Conservation (phyloP, 805 yeast species). For the Ogataea saltuana region DNA sequence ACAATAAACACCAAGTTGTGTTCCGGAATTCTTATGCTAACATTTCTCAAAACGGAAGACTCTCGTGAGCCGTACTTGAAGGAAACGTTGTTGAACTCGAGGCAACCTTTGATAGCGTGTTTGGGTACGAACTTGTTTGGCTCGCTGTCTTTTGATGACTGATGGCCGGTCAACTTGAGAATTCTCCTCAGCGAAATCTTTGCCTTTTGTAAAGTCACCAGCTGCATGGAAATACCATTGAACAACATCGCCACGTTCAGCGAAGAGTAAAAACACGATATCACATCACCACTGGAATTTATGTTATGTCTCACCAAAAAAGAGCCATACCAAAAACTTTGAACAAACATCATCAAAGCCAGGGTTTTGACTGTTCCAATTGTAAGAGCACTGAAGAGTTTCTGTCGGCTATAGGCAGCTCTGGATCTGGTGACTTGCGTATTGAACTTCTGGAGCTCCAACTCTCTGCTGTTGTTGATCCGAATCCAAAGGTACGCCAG, state of each 20-base stretch:
- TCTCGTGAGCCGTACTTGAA: constrained; percentile 67
- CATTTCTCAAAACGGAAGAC: constrained; percentile 46
- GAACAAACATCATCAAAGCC: constrained; percentile 76
- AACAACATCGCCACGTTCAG: constrained; percentile 66
- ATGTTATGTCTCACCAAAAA: constrained; percentile 55
- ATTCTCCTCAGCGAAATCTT: constrained; percentile 63
- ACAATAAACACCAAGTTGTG: constrained; percentile 61
- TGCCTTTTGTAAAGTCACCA: constrained; percentile 69
- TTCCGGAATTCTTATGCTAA: constrained; percentile 47
- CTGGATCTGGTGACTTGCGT: constrained; percentile 35
- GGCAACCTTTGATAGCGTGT: constrained; percentile 43
- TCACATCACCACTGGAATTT: constrained; percentile 58
- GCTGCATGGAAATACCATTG: constrained; percentile 53
- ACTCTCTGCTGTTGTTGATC: constrained; percentile 53
- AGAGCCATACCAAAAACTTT: constrained; percentile 91
- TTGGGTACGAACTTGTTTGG: constrained; percentile 24
- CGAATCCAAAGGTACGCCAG: constrained; percentile 60
- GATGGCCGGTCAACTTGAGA: constrained; percentile 34
- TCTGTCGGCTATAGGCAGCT: constrained; percentile 42
- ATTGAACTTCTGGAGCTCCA: constrained; percentile 50
- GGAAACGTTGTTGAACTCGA: constrained; percentile 54
- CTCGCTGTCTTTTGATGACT: constrained; percentile 1
- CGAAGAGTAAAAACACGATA: constrained; percentile 85
- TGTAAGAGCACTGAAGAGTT: constrained; percentile 55
- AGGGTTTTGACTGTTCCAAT: constrained; percentile 56